phyloP scores from a whole-genome alignment of 75 land plant species.

The Isoetes taiwanensis region DNA sequence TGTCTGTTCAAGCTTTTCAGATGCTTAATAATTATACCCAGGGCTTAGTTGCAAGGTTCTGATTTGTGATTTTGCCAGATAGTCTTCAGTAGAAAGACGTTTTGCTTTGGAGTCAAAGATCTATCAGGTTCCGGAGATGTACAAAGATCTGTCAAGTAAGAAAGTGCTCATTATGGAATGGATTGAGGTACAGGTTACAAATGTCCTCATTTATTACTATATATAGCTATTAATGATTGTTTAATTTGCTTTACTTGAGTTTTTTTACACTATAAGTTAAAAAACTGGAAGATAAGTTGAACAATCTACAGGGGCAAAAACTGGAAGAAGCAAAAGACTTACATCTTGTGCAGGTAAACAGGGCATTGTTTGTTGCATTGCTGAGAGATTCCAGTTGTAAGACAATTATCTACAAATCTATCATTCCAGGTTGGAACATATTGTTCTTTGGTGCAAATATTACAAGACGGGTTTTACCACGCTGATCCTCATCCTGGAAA shows the following conservation, averaged over 20 bases:
- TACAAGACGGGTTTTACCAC: slow-evolving; percentile 93
- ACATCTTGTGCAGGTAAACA: slow-evolving; percentile 68
- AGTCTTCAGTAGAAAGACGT: too few relatives aligned
- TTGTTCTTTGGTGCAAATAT: slow-evolving; percentile 84
- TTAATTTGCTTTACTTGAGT: neutral
- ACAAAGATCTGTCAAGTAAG: slow-evolving; percentile 49
- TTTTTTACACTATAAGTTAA: too few relatives aligned
- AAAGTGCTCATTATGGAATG: slow-evolving; percentile 89
- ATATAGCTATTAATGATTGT: neutral
- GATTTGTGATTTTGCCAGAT: too few relatives aligned
- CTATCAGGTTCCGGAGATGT: slow-evolving; percentile 80
- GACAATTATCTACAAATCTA: neutral
- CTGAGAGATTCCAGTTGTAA: neutral
- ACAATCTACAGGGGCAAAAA: slow-evolving; percentile 60
- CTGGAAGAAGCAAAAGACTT: slow-evolving; percentile 79
- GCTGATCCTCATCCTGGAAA: slow-evolving; percentile 99
- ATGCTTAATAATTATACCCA: too few relatives aligned
- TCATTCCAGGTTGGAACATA: slow-evolving; percentile 68
- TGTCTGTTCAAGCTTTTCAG: too few relatives aligned
- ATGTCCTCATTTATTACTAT: neutral
- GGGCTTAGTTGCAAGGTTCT: too few relatives aligned
- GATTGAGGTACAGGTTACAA: slow-evolving; percentile 62
- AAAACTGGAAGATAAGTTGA: neutral
- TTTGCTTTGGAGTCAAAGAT: too few relatives aligned
- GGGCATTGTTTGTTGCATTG: neutral